phyloP scores from a whole-genome alignment of 768 basidiomycete species.

The Tylopilus felleus region DNA sequence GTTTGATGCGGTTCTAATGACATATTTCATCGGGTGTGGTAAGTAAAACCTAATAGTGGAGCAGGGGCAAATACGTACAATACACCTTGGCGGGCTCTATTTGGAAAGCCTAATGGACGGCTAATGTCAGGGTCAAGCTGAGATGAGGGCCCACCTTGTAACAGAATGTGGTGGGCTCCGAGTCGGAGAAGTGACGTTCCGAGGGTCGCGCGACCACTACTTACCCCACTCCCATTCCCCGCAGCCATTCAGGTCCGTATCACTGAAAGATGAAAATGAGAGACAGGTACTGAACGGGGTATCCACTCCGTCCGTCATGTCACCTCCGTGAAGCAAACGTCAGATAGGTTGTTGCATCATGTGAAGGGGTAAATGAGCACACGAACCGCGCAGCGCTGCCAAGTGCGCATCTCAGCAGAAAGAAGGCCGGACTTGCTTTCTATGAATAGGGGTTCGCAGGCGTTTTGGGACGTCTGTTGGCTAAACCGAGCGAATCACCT shows the following conservation, averaged over 20 bases:
- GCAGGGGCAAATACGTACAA: conserved; percentile 28
- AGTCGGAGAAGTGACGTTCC: background rate
- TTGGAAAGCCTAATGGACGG: conserved; percentile 15
- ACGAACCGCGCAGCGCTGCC: background rate
- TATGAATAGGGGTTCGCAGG: conserved; percentile 9
- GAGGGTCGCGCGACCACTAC: background rate
- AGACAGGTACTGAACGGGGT: background rate
- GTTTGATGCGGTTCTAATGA: conserved; percentile 16
- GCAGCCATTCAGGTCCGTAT: conserved; percentile 1
- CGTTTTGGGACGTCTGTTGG: background rate
- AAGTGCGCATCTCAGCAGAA: conserved; percentile 6
- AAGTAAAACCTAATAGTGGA: conserved; percentile 18
- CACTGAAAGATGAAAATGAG: conserved; percentile 6
- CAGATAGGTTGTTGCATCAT: background rate
- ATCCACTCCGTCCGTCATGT: background rate
- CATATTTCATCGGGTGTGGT: conserved; percentile 9
- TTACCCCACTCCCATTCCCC: background rate
- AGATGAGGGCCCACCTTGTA: conserved; percentile 1
- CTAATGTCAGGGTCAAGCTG: conserved; percentile 8
- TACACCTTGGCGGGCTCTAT: conserved; percentile 11
- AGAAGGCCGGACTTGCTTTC: background rate
- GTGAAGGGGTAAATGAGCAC: conserved; percentile 8
- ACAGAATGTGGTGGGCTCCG: background rate
- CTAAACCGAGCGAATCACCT: conserved; percentile 9
- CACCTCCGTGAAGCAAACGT: conserved; percentile 1